These are phyloP conservation scores for Coniochaeta hoffmannii DNA, from an alignment of 2,329 filamentous ascomycete species.

Conservation along the genomic window DNA sequence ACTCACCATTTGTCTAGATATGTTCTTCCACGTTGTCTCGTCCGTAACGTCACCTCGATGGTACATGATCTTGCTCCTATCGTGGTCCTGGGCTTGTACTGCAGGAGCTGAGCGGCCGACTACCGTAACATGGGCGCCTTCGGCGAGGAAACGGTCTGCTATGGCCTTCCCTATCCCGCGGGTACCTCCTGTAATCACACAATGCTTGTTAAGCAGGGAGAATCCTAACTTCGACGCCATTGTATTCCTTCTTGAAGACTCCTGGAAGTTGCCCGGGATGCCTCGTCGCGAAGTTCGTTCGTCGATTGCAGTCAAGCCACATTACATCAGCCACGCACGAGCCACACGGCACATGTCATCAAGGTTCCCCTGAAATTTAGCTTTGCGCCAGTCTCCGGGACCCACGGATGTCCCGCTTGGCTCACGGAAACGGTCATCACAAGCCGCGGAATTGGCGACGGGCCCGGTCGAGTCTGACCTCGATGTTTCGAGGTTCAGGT, in stretches of 20 bases:
- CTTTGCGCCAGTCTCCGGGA: not conserved
- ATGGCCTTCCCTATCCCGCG: constrained; percentile 65
- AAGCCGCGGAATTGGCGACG: not conserved
- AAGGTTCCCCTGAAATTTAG: not conserved
- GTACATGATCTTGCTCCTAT: not conserved
- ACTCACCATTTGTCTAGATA: not conserved
- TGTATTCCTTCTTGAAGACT: not conserved
- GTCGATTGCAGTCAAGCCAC: not conserved
- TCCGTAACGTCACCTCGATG: not conserved
- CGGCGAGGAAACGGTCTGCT: constrained; percentile 54
- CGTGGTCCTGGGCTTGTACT: not conserved
- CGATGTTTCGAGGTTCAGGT: not conserved
- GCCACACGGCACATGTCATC: not conserved
- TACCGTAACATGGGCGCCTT: constrained; percentile 42
- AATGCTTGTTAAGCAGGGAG: constrained; percentile 38
- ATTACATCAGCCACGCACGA: not conserved
- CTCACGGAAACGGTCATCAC: not conserved
- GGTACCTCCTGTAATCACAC: constrained; percentile 62
- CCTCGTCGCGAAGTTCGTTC: not conserved
- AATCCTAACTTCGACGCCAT: constrained; percentile 9
- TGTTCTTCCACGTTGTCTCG: constrained; percentile 1
- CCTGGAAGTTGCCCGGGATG: no score
- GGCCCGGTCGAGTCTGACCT: not conserved
- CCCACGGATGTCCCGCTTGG: not conserved
- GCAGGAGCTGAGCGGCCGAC: constrained; percentile 39